phyloP scores from a whole-genome alignment of 2,329 filamentous ascomycete genomes.

The Fusarium sp. region DNA sequence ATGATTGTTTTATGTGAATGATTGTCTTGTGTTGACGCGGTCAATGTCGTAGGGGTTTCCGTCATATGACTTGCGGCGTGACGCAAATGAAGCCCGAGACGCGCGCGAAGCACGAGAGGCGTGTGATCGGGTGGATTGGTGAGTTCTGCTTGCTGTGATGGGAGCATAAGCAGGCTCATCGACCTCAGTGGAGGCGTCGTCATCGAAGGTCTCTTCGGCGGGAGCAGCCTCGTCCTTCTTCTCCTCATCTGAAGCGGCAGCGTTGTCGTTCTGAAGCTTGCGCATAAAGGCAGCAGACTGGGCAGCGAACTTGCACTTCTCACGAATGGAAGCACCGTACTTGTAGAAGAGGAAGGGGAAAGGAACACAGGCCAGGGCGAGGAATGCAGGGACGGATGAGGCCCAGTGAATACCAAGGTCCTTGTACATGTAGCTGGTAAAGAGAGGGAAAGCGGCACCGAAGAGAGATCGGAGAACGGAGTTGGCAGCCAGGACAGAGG shows the following conservation, averaged over 20 bases:
- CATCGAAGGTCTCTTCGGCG: constrained; percentile 21
- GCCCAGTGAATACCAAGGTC: constrained; percentile 39
- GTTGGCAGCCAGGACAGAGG: constrained; percentile 34
- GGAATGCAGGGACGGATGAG: constrained; percentile 33
- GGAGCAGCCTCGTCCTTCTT: constrained; percentile 23
- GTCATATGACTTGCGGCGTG: constrained; percentile 33
- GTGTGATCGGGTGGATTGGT: constrained; percentile 24
- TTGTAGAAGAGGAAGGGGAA: constrained; percentile 41
- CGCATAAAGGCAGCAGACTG: constrained; percentile 38
- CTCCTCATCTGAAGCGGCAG: constrained; percentile 2
- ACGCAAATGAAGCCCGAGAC: constrained; percentile 10
- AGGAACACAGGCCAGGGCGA: constrained; percentile 35
- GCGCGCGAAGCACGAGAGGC: constrained; percentile 23
- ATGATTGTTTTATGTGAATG: constrained; percentile 24
- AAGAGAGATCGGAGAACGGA: constrained; percentile 36
- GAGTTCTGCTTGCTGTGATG: constrained; percentile 14
- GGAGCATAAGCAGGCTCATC: constrained; percentile 35
- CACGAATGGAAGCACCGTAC: constrained; percentile 34
- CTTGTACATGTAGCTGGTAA: constrained; percentile 35
- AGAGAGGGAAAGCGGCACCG: constrained; percentile 36
- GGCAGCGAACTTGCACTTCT: constrained; percentile 39
- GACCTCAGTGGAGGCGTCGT: constrained; percentile 31
- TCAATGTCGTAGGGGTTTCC: constrained; percentile 37
- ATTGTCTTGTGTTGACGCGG: constrained; percentile 35
- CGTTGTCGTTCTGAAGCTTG: constrained; percentile 28